Evolutionary conservation across 2,329 filamentous ascomycete genomes (phyloP), one percentile per base, ranked within the genome.

Genomic region (Nothomitra cinnamomea): DNA sequence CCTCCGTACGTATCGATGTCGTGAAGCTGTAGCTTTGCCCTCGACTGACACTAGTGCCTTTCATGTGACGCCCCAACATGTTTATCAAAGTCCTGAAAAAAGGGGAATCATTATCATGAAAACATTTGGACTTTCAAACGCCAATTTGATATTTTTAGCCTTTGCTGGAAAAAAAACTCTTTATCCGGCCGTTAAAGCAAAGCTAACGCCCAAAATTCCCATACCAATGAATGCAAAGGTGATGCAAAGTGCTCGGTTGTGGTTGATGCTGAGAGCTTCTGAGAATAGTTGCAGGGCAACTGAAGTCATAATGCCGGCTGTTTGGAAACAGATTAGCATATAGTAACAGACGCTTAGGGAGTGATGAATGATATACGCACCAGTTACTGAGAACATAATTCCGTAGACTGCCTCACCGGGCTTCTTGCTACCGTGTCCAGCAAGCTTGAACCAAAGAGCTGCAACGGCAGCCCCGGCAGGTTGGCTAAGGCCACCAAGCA

Each of bases 261-360:
- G 87, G 59, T 87, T 89, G 63, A 95, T 68, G 55, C 83, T 85
- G 63, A 95, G 66, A 59, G 83, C 84, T 71, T 98, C 89, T 2
- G 85, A 82, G 62, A 95, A 90, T 5, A 98, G 72, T 68, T 94
- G 86, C 63, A 98, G 68, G 2, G 84, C 88, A 28, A 98, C 92
- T 61, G 85, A 92, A 25, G 87, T 83, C 92, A 98, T 96, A 61
- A 98, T 94, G 1, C 92, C 92, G 0, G 88, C 82, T 51, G 24
- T 53, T 53, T 28, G 13, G 17, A 25, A 17, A 41, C 4, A 51
- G 3, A 24, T 53, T 19, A 52, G 41, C 41, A 51, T 42, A 10
- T 28, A 6, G 19, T 13, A 28, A 8, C 17, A 22, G 4, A 2
- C 19, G 25, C n/a, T 3, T 28, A 12, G 21, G 36, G 47, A 41